A percentile compares a stretch with the other conserved stretches of the same genome.
Evolutionary conservation across 805 yeast genomes (phyloP).

Genomic region (Sugiyamaella qingdaonensis): DNA sequence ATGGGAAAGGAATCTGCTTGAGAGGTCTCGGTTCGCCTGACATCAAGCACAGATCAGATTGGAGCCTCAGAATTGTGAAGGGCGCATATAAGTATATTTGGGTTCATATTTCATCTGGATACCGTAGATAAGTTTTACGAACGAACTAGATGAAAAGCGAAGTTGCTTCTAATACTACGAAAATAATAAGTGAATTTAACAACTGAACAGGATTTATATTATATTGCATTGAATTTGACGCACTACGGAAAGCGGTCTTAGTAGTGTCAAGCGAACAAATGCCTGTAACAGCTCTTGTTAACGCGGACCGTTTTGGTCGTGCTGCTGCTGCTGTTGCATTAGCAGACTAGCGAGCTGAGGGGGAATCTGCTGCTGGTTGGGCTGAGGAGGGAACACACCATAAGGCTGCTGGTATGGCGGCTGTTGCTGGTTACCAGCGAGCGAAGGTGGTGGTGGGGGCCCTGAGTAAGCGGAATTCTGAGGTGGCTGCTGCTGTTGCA

Average conservation of each 20-base stretch:
- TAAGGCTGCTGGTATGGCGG: not conserved
- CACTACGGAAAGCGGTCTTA: too few species aligned
- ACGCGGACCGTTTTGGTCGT: not conserved
- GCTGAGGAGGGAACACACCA: not conserved
- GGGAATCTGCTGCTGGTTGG: not conserved
- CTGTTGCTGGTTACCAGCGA: not conserved
- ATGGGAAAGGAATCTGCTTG: not conserved
- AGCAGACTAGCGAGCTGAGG: not conserved
- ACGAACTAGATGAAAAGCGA: too few species aligned
- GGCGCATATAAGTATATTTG: too few species aligned
- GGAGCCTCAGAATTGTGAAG: too few species aligned
- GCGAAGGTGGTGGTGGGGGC: not conserved
- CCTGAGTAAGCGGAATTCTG: not conserved
- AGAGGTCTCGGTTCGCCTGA: not conserved
- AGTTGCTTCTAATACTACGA: too few species aligned
- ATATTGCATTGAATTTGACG: too few species aligned
- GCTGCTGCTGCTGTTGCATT: constrained; percentile 2
- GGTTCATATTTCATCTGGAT: too few species aligned
- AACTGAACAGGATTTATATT: too few species aligned
- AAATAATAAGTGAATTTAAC: too few species aligned
- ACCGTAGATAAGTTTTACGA: too few species aligned
- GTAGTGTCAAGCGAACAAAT: too few species aligned
- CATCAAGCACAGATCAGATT: not conserved
- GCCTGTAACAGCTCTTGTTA: too few species aligned
- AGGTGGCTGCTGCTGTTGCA: constrained; percentile 16